A percentile compares a stretch with the other conserved stretches of the same genome.
Conservation (phyloP, 83 land plant species). For the Picea engelmannii region DNA sequence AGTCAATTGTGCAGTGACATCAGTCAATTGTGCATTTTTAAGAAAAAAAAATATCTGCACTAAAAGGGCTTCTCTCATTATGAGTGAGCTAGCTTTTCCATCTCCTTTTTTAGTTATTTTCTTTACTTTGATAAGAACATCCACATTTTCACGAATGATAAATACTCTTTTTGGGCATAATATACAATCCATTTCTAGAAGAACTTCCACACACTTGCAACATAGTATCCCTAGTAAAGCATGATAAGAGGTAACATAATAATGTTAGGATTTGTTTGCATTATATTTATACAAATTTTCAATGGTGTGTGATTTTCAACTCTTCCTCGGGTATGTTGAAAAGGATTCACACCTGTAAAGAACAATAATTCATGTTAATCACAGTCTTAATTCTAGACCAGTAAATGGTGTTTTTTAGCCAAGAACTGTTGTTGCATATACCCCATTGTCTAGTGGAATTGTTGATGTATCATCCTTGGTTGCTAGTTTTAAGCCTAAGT, state of each 20-base stretch:
- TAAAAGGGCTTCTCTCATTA: no score
- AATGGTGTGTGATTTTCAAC: background rate
- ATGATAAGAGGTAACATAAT: no score
- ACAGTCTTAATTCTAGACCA: background rate
- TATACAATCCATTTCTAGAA: no score
- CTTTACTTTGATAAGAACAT: slow-evolving; percentile 33
- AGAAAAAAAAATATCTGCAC: no score
- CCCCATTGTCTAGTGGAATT: slow-evolving; percentile 13
- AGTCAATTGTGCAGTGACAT: no score
- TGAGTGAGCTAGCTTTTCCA: no score
- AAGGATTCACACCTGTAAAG: no score
- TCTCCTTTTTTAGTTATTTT: background rate
- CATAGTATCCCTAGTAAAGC: no score
- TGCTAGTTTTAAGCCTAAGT: no score
- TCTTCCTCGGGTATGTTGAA: background rate
- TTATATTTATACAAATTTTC: background rate
- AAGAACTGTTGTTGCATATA: background rate
- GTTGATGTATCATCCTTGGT: no score
- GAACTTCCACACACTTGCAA: slow-evolving; percentile 34
- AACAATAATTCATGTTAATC: background rate
- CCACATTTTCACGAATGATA: slow-evolving; percentile 38
- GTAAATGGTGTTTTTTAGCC: background rate
- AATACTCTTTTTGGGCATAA: slow-evolving; percentile 25
- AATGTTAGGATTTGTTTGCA: no score
- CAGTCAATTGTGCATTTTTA: no score